Conservation (phyloP, 805 yeast species). For the Pichia paraexigua region DNA sequence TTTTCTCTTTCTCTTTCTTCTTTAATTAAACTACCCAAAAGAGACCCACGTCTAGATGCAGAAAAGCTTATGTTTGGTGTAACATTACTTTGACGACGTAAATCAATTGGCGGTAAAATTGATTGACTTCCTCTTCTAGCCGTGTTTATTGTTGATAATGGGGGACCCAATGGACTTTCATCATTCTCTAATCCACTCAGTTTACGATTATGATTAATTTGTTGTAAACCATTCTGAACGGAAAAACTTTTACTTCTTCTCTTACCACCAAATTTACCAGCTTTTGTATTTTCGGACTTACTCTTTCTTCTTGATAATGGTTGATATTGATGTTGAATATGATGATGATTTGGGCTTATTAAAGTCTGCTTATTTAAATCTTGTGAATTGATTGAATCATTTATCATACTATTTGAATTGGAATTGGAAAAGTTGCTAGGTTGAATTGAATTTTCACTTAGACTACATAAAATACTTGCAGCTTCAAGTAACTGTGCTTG, state of each 20-base stretch:
- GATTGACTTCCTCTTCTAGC: constrained; percentile 9
- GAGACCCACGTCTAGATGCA: constrained; percentile 13
- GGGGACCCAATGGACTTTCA: not conserved
- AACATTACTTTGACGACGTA: constrained; percentile 4
- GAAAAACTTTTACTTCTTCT: constrained; percentile 6
- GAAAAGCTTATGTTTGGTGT: constrained; percentile 5
- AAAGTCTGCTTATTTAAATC: not conserved
- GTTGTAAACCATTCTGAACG: not conserved
- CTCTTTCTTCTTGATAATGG: constrained; percentile 6
- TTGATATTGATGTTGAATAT: not conserved
- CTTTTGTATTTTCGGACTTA: constrained; percentile 8
- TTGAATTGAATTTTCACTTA: constrained; percentile 40
- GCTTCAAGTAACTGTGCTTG: constrained; percentile 79
- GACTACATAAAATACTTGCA: constrained; percentile 67
- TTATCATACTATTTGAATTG: not conserved
- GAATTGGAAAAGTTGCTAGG: not conserved
- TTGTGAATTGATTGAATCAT: not conserved
- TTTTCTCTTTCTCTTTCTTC: constrained; percentile 5
- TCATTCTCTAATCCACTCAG: not conserved
- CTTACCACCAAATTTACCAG: constrained; percentile 9
- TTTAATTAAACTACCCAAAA: constrained; percentile 9
- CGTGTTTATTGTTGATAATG: not conserved
- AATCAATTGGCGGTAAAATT: constrained; percentile 9
- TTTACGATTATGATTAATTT: not conserved
- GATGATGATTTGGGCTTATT: not conserved